Base-by-base conservation (phyloP, 2,329 filamentous ascomycete species). In the Emericellopsis atlantica region DNA sequence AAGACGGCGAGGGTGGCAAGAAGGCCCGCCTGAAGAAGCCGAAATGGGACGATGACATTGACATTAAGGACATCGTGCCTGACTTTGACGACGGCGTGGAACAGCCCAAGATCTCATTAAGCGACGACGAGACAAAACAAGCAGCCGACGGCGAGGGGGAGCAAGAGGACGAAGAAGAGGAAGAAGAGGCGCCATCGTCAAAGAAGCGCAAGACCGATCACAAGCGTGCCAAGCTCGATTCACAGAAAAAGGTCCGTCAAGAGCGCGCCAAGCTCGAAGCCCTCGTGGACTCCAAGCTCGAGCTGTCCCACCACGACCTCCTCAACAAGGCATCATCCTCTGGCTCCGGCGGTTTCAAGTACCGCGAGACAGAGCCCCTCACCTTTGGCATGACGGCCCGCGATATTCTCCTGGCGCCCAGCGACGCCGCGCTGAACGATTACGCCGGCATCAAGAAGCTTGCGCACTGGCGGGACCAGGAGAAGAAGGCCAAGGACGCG, bases 361-460 rank as follows among this genome's bases (percentile, higher is more conserved):
- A 98, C 68, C 85, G 92, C 54, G 89, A 95, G 57, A 95, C 90
- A 2, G 93, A 86, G 1, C 90, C 92, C 1, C 81, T 83, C 42
- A 78, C 83, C 11, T 98, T 94, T 56, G 92, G 92, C 44, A 78
- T 98, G 54, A 94, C 86, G 1, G 71, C 89, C 1, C 76, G 81
- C 45, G 92, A 98, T 60, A 96, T 98, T 51, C 74, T 98, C 29
- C 72, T 81, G 56, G 87, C 94, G 49, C 86, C 89, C 1, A 83
- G 82, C 36, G 92, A 98, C 64, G 69, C 77, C 37, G 79, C 81
- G 41, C 76, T 98, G 48, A 98, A 98, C 60, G 73, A 89, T 48
- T 98, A 83, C 55, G 90, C 82, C 5, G 90, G 92, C 6, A 67
- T 98, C 54, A 98, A 98, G 73, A 96, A 95, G 66, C 75, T 95